These are phyloP conservation scores for Apodospora peruviana DNA, from an alignment of 495 filamentous ascomycete species.

Conservation along the genomic window DNA sequence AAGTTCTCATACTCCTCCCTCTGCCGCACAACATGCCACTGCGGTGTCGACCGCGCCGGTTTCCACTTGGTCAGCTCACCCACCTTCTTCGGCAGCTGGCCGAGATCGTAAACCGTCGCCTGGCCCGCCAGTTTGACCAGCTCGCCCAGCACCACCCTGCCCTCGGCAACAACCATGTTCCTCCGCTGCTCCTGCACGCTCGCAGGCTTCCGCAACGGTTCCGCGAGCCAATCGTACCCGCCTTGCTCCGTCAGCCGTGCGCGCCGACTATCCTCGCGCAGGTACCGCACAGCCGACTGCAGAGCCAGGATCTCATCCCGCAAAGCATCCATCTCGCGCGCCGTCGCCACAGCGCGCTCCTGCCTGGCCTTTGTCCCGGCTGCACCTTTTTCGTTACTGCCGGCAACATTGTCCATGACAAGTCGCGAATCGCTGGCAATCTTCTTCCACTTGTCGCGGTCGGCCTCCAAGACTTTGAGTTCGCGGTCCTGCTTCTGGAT, in stretches of 20 bases:
- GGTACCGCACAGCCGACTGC: slow-evolving; percentile 69
- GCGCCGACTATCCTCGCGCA: slow-evolving; percentile 72
- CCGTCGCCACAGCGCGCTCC: slow-evolving; percentile 59
- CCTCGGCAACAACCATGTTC: slow-evolving; percentile 58
- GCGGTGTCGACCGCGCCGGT: slow-evolving; percentile 38
- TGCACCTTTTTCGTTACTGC: slow-evolving; percentile 29
- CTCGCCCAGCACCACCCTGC: slow-evolving; percentile 63
- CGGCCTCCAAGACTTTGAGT: slow-evolving; percentile 51
- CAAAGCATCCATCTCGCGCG: slow-evolving; percentile 69
- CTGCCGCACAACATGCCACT: slow-evolving; percentile 38
- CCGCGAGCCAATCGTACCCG: slow-evolving; percentile 57
- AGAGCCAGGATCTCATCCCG: slow-evolving; percentile 64
- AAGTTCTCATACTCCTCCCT: slow-evolving; percentile 36
- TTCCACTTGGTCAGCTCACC: slow-evolving; percentile 29
- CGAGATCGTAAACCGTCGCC: slow-evolving; percentile 54
- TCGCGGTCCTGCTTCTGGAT: slow-evolving; percentile 56
- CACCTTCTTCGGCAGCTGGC: slow-evolving; percentile 44
- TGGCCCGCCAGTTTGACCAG: slow-evolving; percentile 61
- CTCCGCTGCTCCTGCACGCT: slow-evolving; percentile 50
- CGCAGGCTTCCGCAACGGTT: slow-evolving; percentile 50
- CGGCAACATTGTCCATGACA: slow-evolving; percentile 39
- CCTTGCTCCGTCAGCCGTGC: slow-evolving; percentile 57
- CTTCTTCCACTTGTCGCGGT: slow-evolving; percentile 72
- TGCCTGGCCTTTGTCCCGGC: slow-evolving; percentile 47
- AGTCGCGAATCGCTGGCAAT: slow-evolving; percentile 60